These are phyloP conservation scores for Pulveroboletus ravenelii DNA, from an alignment of 768 basidiomycete species.

Conservation along the genomic window DNA sequence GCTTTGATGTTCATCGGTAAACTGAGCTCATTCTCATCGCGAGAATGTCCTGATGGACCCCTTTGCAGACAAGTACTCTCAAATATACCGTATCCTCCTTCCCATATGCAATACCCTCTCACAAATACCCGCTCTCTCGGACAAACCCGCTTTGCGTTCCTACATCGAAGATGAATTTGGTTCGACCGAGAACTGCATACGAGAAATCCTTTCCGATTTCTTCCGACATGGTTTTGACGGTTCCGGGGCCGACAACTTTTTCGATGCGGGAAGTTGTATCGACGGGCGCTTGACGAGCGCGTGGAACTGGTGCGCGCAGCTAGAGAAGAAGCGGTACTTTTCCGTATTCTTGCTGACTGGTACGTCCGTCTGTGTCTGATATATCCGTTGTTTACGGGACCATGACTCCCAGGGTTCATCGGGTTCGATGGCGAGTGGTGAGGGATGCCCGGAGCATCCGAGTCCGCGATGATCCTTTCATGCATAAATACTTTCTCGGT, in stretches of 20 bases:
- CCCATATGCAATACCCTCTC: constrained; percentile 80
- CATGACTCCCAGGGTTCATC: constrained; percentile 53
- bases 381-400: background rate
- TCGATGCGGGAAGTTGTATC: constrained; percentile 81
- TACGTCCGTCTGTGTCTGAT: constrained; percentile 22
- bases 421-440: constrained; percentile 88
- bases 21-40: background rate
- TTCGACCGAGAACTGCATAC: constrained; percentile 59
- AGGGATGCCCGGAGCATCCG: constrained; percentile 2
- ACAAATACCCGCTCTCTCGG: constrained; percentile 61
- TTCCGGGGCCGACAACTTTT: constrained; percentile 88
- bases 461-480: background rate
- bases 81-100: constrained; percentile 84
- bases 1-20: constrained; percentile 80
- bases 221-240: constrained; percentile 88
- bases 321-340: constrained; percentile 87
- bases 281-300: constrained; percentile 85
- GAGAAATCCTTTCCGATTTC: constrained; percentile 77
- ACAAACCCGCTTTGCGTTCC: constrained; percentile 64
- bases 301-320: constrained; percentile 85
- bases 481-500: background rate
- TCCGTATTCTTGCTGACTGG: constrained; percentile 73
- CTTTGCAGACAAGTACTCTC: constrained; percentile 73
- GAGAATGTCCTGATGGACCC: background rate
- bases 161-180: constrained; percentile 85